Evolutionary conservation across 1,284 basidiomycete species (phyloP), one percentile per base, ranked within the genome.

Genomic region (Cryptococcus sp.): DNA sequence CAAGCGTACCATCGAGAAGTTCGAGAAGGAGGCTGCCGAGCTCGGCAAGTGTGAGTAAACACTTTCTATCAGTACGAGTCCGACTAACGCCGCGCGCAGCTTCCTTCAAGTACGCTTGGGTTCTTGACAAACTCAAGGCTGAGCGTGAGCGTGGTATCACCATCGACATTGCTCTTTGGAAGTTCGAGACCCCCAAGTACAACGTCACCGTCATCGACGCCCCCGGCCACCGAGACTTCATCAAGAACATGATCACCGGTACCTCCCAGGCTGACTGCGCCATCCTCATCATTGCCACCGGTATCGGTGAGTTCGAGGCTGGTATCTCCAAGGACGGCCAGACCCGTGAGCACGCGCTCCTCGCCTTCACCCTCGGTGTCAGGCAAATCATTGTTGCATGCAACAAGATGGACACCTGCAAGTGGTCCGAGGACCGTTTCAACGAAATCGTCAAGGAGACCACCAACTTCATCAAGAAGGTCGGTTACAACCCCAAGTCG

Each of bases 231-330:
- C 93, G 95, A 89, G 96, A 99, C 82, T 99, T 99, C 85, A 99
- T 99, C 88, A 99, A 99, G 87, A 99, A 97, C 91, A 97, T 98
- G 93, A 98, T 98, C 81, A 98, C 93, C 67, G 95, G 95, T 87
- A 99, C 95, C 78, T 98, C 95, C 77, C 95, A 98, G 87, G 95
- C 95, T 80, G 95, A 98, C 83, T 98, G 95, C 79, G 95, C 93
- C 78, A 90, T 99, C 80, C 93, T 99, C 81, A 98, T 99, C 86
- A 99, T 99, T 76, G 95, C 94, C 75, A 90, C 85, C 82, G 96
- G 95, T 86, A 93, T 90, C 81, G 95, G 95, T 88, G 95, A 99
- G 85, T 99, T 99, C 85, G 96, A 99, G 84, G 95, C 95, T 81
- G 95, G 95, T 93, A 99, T 99, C 87, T 98, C 95, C 83, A 99